Percentiles rank a stretch among this genome's conserved stretches.
Conservation (phyloP, 2,329 filamentous ascomycete genomes). For the Beauveria pseudobassiana region DNA sequence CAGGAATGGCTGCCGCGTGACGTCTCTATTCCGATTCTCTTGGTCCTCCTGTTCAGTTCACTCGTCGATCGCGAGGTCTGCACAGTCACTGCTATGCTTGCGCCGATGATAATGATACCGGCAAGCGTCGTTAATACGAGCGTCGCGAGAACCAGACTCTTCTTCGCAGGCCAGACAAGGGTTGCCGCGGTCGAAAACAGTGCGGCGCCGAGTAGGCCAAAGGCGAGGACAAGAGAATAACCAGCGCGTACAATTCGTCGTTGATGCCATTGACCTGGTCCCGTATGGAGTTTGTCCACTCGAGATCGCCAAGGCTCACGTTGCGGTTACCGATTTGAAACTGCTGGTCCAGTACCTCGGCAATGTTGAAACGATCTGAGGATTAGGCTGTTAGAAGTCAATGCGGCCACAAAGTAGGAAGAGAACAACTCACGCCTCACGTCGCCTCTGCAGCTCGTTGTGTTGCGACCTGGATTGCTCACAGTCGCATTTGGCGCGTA, state of each 20-base stretch:
- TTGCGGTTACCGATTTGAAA: conserved; percentile 37
- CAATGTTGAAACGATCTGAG: conserved; percentile 34
- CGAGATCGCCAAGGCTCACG: conserved; percentile 37
- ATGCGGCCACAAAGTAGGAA: not conserved
- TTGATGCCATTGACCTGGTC: conserved; percentile 43
- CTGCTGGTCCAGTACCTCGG: conserved; percentile 37
- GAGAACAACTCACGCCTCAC: conserved; percentile 28
- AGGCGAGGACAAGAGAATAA: conserved; percentile 41
- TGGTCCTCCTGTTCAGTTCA: not conserved
- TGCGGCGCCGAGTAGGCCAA: conserved; percentile 34
- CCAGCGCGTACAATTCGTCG: conserved; percentile 37
- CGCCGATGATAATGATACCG: conserved; percentile 30
- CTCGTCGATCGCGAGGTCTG: not conserved
- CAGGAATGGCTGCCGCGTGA: not conserved
- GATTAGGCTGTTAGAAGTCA: not conserved
- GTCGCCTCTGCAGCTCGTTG: conserved; percentile 37
- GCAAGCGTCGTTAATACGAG: conserved; percentile 29
- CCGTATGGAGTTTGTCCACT: conserved; percentile 37
- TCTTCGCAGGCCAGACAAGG: conserved; percentile 24
- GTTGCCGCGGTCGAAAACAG: conserved; percentile 32
- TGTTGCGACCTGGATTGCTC: conserved; percentile 30
- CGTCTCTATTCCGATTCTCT: not conserved
- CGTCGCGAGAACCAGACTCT: conserved; percentile 27
- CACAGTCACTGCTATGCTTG: conserved; percentile 36
- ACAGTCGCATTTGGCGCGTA: conserved; percentile 37